A percentile compares a stretch with the other conserved stretches of the same genome.
Conservation (phyloP, 495 filamentous ascomycete species). For the Penicillium tannophilum region DNA sequence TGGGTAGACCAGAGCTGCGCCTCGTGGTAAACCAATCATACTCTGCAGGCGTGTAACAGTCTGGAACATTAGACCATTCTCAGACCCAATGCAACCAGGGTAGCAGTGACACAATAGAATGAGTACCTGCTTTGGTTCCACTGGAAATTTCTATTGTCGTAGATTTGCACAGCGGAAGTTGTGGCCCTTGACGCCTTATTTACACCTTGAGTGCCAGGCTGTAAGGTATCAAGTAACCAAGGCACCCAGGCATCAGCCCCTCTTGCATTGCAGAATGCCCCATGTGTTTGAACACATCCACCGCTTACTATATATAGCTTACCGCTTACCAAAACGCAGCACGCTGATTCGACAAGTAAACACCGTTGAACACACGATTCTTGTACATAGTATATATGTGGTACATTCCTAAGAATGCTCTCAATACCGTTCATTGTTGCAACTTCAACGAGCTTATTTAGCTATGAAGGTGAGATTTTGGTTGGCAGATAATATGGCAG, state of each 20-base stretch:
- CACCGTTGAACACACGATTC: too few species aligned
- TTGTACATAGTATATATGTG: too few species aligned
- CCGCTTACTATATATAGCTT: too few species aligned
- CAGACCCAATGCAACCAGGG: constrained; percentile 3
- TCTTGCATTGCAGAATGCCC: background rate
- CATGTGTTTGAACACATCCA: too few species aligned
- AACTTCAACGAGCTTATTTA: too few species aligned
- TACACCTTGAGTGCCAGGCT: background rate
- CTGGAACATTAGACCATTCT: constrained; percentile 7
- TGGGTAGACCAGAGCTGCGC: background rate
- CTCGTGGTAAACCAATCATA: constrained; percentile 15
- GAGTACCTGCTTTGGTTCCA: background rate
- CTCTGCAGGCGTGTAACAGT: background rate
- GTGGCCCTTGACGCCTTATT: background rate
- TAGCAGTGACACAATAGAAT: constrained; percentile 4
- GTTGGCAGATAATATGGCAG: too few species aligned
- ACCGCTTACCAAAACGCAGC: too few species aligned
- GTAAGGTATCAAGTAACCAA: background rate
- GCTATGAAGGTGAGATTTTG: too few species aligned
- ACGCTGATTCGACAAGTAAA: too few species aligned
- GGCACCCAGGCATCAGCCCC: background rate
- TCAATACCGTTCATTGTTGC: too few species aligned
- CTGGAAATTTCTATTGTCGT: background rate
- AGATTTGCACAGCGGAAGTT: background rate
- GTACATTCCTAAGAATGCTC: too few species aligned